A percentile compares a stretch with the other conserved stretches of the same genome.
Evolutionary conservation across 1,284 basidiomycete species (phyloP).

Genomic region (Bondarzewia mesenterica): DNA sequence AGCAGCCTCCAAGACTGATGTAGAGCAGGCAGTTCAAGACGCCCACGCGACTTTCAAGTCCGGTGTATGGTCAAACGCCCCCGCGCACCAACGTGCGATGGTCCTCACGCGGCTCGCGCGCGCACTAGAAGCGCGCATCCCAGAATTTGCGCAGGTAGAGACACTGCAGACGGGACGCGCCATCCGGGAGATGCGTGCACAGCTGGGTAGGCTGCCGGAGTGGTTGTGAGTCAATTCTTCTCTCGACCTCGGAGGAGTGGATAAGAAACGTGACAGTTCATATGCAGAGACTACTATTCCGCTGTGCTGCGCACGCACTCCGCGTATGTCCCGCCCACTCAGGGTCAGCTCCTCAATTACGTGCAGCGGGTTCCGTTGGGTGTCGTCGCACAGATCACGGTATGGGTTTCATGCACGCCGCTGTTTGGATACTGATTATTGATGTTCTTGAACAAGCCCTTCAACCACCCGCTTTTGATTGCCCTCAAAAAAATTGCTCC

Average conservation of each 20-base stretch:
- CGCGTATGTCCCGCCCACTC: slow-evolving; percentile 67
- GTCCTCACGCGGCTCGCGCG: slow-evolving; percentile 61
- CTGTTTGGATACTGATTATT: background rate
- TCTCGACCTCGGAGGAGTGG: background rate
- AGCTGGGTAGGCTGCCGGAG: slow-evolving; percentile 66
- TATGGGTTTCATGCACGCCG: slow-evolving; percentile 20
- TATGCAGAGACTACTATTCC: slow-evolving; percentile 57
- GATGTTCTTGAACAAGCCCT: slow-evolving; percentile 42
- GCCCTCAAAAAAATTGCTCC: slow-evolving; percentile 82
- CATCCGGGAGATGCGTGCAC: slow-evolving; percentile 71
- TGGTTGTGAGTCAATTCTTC: slow-evolving; percentile 57
- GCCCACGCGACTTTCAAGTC: slow-evolving; percentile 54
- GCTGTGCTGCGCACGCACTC: slow-evolving; percentile 64
- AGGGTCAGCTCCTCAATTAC: slow-evolving; percentile 71
- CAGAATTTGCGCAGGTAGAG: slow-evolving; percentile 60
- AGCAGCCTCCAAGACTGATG: slow-evolving; percentile 36
- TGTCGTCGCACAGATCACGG: slow-evolving; percentile 79
- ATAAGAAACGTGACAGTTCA: background rate
- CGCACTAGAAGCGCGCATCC: slow-evolving; percentile 44
- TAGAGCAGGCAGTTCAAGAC: slow-evolving; percentile 39
- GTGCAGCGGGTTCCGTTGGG: slow-evolving; percentile 73
- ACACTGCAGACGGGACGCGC: slow-evolving; percentile 68
- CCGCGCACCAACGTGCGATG: slow-evolving; percentile 49
- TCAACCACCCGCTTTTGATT: slow-evolving; percentile 78
- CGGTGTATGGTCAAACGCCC: slow-evolving; percentile 62